Evolutionary conservation across 768 basidiomycete species (phyloP).

Genomic region (Leccinum subtestaceum): DNA sequence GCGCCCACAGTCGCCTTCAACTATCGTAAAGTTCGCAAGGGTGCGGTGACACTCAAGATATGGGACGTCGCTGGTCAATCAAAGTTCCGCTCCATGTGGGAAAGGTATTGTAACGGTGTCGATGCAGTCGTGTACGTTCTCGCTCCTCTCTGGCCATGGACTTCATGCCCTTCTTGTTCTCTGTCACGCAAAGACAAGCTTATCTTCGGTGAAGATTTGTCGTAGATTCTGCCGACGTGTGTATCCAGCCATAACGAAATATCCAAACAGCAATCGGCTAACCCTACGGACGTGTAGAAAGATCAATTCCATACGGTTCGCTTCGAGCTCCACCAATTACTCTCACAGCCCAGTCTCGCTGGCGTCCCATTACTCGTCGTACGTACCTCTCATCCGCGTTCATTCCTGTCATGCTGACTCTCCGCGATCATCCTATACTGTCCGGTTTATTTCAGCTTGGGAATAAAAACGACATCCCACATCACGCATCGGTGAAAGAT

Average conservation of each 20-base stretch:
- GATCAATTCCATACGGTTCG: conserved; percentile 81
- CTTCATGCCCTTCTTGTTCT: not conserved
- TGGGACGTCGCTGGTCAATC: conserved; percentile 98
- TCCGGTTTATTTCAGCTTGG: conserved; percentile 53
- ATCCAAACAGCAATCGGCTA: not conserved
- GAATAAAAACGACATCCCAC: conserved; percentile 88
- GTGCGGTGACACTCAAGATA: conserved; percentile 87
- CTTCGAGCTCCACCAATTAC: conserved; percentile 80
- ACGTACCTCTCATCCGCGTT: conserved; percentile 27
- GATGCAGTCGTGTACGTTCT: conserved; percentile 82
- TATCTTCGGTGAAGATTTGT: conserved; percentile 62
- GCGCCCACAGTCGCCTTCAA: conserved; percentile 95
- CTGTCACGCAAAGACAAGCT: conserved; percentile 11
- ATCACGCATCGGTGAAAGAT: conserved; percentile 76
- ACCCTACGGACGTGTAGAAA: conserved; percentile 40
- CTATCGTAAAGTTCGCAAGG: conserved; percentile 82
- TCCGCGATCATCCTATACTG: not conserved
- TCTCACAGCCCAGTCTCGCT: conserved; percentile 59
- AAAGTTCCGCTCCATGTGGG: conserved; percentile 94
- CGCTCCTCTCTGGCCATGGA: not conserved
- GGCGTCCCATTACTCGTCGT: conserved; percentile 85
- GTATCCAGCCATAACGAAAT: conserved; percentile 26
- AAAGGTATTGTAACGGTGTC: conserved; percentile 88
- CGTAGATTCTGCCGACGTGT: conserved; percentile 86
- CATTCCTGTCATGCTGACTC: not conserved